Evolutionary conservation across 2,329 filamentous ascomycete species (phyloP).

Genomic region (Scolecobasidium constrictum): DNA sequence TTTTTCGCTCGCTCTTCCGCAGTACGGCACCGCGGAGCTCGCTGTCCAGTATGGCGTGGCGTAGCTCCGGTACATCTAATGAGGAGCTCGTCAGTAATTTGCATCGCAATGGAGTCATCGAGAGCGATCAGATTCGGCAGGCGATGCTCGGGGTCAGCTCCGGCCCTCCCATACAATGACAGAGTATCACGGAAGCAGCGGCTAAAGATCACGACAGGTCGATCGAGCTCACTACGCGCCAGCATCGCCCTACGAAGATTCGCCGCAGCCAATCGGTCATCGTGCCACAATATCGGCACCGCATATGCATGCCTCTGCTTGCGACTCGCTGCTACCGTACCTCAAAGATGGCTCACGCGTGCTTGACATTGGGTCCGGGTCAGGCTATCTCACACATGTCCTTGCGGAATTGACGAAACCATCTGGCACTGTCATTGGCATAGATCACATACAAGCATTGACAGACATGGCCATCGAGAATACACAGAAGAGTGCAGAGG

Average conservation of each 20-base stretch:
- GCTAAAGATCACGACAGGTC: slow-evolving; percentile 43
- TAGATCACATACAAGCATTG: slow-evolving; percentile 39
- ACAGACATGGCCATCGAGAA: slow-evolving; percentile 30
- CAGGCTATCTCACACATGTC: slow-evolving; percentile 75
- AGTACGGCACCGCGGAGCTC: background rate
- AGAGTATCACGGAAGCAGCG: slow-evolving; percentile 2
- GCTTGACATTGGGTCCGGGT: slow-evolving; percentile 38
- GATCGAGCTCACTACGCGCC: slow-evolving; percentile 81
- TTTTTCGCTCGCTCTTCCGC: background rate
- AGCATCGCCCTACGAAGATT: slow-evolving; percentile 58
- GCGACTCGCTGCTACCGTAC: slow-evolving; percentile 49
- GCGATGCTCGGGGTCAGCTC: slow-evolving; percentile 58
- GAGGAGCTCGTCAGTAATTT: slow-evolving; percentile 69
- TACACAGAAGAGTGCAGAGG: slow-evolving; percentile 31
- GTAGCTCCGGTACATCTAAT: slow-evolving; percentile 67
- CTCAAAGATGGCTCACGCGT: slow-evolving; percentile 40
- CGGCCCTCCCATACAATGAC: background rate
- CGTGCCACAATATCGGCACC: slow-evolving; percentile 60
- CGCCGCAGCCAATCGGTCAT: slow-evolving; percentile 57
- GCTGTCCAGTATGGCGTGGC: slow-evolving; percentile 69
- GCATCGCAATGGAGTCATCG: slow-evolving; percentile 59
- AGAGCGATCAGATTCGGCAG: slow-evolving; percentile 57
- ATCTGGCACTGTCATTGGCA: slow-evolving; percentile 32
- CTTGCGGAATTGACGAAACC: slow-evolving; percentile 63
- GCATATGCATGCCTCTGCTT: slow-evolving; percentile 60